phyloP scores from a whole-genome alignment of 139 green algal genomes.

The Chlorella sp. region DNA sequence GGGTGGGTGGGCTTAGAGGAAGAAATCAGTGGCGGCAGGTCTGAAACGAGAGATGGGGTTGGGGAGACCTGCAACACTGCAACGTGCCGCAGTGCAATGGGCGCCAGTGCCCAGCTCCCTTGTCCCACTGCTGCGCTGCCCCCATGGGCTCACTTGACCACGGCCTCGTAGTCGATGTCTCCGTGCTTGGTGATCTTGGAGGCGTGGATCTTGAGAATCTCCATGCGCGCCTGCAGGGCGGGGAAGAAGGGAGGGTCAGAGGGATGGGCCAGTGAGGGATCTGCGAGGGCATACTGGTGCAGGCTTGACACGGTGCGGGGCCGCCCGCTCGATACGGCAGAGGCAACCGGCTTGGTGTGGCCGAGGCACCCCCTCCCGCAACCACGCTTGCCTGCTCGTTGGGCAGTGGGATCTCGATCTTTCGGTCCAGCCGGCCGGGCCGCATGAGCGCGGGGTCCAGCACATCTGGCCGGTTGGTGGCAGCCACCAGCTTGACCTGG shows the following conservation, averaged over 20 bases:
- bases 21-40: too few relatives aligned
- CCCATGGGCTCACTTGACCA: not conserved
- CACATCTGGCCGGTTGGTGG: conserved; percentile 96
- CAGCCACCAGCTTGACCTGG: conserved; percentile 97
- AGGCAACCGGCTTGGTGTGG: too few relatives aligned
- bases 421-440: conserved; percentile 95
- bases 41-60: too few relatives aligned
- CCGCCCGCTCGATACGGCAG: too few relatives aligned
- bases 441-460: conserved; percentile 98
- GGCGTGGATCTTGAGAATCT: conserved; percentile 99
- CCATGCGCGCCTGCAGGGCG: conserved; percentile 82
- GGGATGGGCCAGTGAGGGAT: not conserved
- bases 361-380: not conserved
- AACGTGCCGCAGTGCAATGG: too few relatives aligned
- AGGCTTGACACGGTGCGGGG: too few relatives aligned
- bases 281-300: too few relatives aligned
- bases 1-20: too few relatives aligned
- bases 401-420: conserved; percentile 99
- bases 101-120: too few relatives aligned
- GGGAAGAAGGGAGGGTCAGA: not conserved
- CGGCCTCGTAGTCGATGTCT: conserved; percentile 98
- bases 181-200: conserved; percentile 95
- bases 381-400: conserved; percentile 94
- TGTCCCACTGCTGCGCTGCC: too few relatives aligned
- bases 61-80: too few relatives aligned